phyloP scores from a whole-genome alignment of 2,329 filamentous ascomycete genomes.

The Ophidiomyces ophidiicola region DNA sequence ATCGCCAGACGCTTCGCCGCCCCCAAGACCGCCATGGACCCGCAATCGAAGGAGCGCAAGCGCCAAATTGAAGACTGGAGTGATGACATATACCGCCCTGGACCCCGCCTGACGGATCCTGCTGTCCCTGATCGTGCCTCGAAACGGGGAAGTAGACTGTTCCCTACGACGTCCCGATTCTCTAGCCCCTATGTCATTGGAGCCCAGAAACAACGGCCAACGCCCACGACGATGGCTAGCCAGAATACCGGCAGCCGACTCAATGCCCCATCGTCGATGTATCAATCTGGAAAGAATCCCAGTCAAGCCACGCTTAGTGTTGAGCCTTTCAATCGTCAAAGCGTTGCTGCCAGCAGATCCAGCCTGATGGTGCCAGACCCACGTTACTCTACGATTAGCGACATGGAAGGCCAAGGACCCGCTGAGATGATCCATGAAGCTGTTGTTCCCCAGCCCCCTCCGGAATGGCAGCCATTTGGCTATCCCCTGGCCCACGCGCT shows the following conservation, averaged over 20 bases:
- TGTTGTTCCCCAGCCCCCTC: conserved; percentile 88
- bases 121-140: conserved; percentile 58
- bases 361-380: conserved; percentile 51
- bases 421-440: conserved; percentile 93
- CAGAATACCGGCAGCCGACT: conserved; percentile 66
- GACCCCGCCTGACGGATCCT: conserved; percentile 66
- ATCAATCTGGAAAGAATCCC: conserved; percentile 46
- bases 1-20: conserved; percentile 75
- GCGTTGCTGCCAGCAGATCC: conserved; percentile 32
- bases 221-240: conserved; percentile 87
- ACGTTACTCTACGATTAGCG: conserved; percentile 44
- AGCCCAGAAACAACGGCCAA: conserved; percentile 40
- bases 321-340: conserved; percentile 31
- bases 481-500: conserved; percentile 89
- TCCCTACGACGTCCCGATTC: conserved; percentile 90
- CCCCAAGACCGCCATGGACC: conserved; percentile 68
- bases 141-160: conserved; percentile 71
- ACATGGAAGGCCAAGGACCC: conserved; percentile 63
- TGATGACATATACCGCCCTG: conserved; percentile 90
- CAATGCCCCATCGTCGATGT: conserved; percentile 51
- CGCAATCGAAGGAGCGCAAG: conserved; percentile 70
- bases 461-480: conserved; percentile 94
- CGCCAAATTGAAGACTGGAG: conserved; percentile 96
- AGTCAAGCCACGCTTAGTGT: conserved; percentile 45
- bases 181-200: conserved; percentile 69